A percentile compares a stretch with the other conserved stretches of the same genome.
These are phyloP conservation scores for Russula earlei DNA, from an alignment of 768 basidiomycete species.

Conservation along the genomic window DNA sequence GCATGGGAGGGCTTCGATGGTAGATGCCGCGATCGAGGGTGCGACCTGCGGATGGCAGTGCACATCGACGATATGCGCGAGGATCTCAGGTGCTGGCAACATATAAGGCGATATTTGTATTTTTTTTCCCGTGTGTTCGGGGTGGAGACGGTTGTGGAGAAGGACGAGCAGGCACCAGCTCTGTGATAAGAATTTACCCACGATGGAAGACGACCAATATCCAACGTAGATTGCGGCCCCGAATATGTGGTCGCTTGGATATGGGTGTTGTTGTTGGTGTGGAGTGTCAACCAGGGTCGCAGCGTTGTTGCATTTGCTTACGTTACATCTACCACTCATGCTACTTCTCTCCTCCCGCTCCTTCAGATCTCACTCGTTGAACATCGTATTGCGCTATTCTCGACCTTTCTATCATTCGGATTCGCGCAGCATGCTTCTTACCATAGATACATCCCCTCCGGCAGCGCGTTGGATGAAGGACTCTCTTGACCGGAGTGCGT, in stretches of 20 bases:
- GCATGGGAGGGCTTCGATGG: conserved; percentile 49
- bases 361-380: background rate
- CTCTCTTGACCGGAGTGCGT: conserved; percentile 52
- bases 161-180: background rate
- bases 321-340: background rate
- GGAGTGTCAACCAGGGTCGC: no score
- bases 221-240: background rate
- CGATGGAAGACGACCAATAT: background rate
- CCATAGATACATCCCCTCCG: conserved; percentile 34
- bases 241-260: background rate
- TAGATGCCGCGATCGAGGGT: conserved; percentile 34
- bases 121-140: background rate
- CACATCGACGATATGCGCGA: conserved; percentile 70
- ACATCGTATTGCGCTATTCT: background rate
- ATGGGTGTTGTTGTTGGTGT: no score
- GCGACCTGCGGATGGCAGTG: conserved; percentile 89
- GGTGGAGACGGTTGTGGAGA: background rate
- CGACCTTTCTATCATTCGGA: background rate
- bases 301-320: no score
- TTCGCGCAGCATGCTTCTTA: background rate
- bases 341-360: background rate
- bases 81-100: conserved; percentile 33
- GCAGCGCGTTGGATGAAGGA: conserved; percentile 41
- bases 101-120: background rate
- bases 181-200: background rate